Conservation (phyloP, 1,284 basidiomycete species). For the Puccinia hordei region DNA sequence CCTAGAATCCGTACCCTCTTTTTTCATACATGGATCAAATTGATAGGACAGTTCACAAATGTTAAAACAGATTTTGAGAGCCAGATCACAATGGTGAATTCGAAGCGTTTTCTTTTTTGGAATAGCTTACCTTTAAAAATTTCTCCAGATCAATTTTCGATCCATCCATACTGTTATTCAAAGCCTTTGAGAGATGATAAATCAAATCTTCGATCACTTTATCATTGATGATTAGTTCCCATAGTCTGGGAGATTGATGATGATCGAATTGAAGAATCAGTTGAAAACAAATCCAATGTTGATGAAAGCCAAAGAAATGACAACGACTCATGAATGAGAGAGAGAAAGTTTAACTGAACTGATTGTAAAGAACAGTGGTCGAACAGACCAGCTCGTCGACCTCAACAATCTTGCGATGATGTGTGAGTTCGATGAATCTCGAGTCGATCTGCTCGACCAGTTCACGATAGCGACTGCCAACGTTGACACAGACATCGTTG, state of each 20-base stretch:
- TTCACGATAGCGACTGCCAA: constrained; percentile 69
- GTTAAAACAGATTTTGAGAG: neutral
- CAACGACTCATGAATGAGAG: constrained; percentile 1
- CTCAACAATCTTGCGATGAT: constrained; percentile 71
- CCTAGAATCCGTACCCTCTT: constrained; percentile 83
- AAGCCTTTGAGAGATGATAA: constrained; percentile 90
- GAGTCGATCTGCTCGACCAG: constrained; percentile 70
- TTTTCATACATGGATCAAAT: constrained; percentile 23
- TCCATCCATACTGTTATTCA: constrained; percentile 68
- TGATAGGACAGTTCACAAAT: constrained; percentile 10
- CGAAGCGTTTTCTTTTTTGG: neutral
- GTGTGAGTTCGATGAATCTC: constrained; percentile 70
- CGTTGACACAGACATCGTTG: constrained; percentile 81
- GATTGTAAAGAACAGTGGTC: constrained; percentile 91
- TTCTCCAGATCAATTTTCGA: constrained; percentile 81
- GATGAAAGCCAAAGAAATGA: constrained; percentile 38
- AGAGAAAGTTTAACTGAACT: constrained; percentile 66
- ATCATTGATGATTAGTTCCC: constrained; percentile 96
- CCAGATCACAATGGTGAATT: too few species aligned
- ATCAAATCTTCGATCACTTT: constrained; percentile 97
- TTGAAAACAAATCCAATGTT: neutral
- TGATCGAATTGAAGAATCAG: constrained; percentile 20
- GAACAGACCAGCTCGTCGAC: constrained; percentile 93
- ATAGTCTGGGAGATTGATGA: constrained; percentile 67
- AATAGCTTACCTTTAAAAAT: constrained; percentile 74